Evolutionary conservation across 2,329 filamentous ascomycete genomes (phyloP), one percentile per base, ranked within the genome.

Genomic region (Pestalotiopsis sp.): DNA sequence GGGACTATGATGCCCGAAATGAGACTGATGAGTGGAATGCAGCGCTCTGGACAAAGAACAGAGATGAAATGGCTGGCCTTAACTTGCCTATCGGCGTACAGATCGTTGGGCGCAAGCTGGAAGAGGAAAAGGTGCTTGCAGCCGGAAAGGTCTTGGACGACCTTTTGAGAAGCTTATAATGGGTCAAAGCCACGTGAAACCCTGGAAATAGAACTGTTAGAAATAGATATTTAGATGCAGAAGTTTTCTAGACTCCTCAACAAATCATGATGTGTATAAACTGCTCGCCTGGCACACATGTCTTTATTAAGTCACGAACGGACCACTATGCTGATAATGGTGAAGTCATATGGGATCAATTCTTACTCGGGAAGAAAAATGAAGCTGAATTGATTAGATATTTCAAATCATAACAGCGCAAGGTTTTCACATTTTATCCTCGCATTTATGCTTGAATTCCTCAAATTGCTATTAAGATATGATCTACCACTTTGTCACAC

Each of bases 111-210:
- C 79, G 81, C 27, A 83, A 82, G 66, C 77, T 87, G 17, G 82
- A 89, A 60, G 87, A 90, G 68, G 87, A 90, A 73, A 88, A 83
- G 74, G 79, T 88, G 0, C 73, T 89, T 13, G 85, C 82, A 2
- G 78, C 80, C 64, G 83, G 81, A 0, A 73, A 76, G 20, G 70
- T 82, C 0, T 69, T 83, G 0, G 77, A 82, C 49, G 75, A 75
- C 65, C 52, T 77, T 31, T 66, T 78, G 11, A 6, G 17, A 14
- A 11, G 39, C 39, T 20, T 4, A 2, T 27, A 20, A 23, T 17
- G n/a, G 7, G 4, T 23, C 14, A 36, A 20, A 14, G 3, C 23
- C 57, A 12, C 17, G 0, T 6, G 12, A 63, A 1, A n/a, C 5
- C 9, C 6, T 9, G 1, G 6, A 9, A 3, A 2, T 23, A 52